These are phyloP conservation scores for Spinacia oleracea DNA, from an alignment of 179 eudicot genomes.

Conservation along the genomic window DNA sequence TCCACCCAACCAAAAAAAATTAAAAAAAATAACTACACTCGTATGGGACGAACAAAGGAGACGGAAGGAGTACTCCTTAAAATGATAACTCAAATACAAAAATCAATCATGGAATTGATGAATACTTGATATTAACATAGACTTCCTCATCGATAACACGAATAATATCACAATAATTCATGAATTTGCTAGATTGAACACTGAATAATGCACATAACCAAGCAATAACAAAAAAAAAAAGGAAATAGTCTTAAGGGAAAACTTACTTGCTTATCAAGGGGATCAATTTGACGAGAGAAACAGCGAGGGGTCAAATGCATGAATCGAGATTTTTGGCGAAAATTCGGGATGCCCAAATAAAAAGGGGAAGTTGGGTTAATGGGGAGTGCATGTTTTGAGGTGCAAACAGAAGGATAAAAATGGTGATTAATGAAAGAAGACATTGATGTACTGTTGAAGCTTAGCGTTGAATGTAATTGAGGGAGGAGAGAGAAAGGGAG, in stretches of 20 bases:
- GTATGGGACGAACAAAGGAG: too few species aligned
- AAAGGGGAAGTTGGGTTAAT: constrained; percentile 24
- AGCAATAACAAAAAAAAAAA: neutral
- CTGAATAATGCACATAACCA: neutral
- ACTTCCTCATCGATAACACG: neutral
- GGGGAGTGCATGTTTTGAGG: constrained; percentile 38
- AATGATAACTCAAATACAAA: neutral
- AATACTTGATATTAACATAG: neutral
- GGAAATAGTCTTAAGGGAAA: neutral
- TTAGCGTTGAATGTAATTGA: neutral
- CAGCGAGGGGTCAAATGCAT: constrained; percentile 34
- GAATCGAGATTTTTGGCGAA: constrained; percentile 22
- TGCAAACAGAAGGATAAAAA: constrained; percentile 35
- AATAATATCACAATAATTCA: neutral
- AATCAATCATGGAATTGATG: neutral
- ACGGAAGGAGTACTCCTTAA: too few species aligned
- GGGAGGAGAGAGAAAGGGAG: neutral
- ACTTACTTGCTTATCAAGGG: constrained; percentile 42
- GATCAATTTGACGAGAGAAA: constrained; percentile 39
- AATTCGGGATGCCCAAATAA: constrained; percentile 23
- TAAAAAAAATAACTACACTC: too few species aligned
- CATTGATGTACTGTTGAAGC: constrained; percentile 38
- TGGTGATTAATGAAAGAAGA: constrained; percentile 54
- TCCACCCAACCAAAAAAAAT: too few species aligned
- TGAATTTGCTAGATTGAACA: too few species aligned